Conservation (phyloP, 305 asterid genomes). For the Striga hermonthica region DNA sequence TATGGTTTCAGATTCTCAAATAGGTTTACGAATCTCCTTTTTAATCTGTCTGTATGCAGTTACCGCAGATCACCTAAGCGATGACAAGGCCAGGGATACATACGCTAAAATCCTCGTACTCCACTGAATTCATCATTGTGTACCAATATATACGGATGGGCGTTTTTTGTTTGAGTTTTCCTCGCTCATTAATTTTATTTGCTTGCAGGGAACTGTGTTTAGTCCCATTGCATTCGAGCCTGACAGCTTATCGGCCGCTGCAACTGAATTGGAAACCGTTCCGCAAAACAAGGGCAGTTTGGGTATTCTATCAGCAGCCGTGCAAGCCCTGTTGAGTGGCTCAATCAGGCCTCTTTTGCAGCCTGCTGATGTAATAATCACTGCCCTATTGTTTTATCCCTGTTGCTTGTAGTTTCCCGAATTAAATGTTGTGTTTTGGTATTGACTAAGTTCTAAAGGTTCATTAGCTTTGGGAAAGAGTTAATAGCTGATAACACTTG, state of each 20-base stretch:
- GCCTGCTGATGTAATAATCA: constrained; percentile 56
- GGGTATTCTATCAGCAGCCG: constrained; percentile 41
- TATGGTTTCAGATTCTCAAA: constrained; percentile 6
- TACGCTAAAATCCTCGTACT: constrained; percentile 72
- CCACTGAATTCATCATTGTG: constrained; percentile 16
- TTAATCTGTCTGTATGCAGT: constrained; percentile 45
- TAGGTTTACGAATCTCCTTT: not conserved
- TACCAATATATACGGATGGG: not conserved
- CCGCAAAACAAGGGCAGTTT: constrained; percentile 40
- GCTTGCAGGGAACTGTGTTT: constrained; percentile 71
- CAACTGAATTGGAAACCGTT: constrained; percentile 41
- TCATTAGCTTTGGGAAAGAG: not conserved
- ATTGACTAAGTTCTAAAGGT: not conserved
- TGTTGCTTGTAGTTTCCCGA: constrained; percentile 6
- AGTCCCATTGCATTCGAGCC: constrained; percentile 66
- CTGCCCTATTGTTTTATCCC: constrained; percentile 15
- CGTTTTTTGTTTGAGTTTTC: constrained; percentile 8
- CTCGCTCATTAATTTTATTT: constrained; percentile 6
- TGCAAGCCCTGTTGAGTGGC: constrained; percentile 49
- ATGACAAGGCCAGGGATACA: constrained; percentile 72
- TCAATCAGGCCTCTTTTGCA: constrained; percentile 49
- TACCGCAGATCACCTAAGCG: constrained; percentile 64
- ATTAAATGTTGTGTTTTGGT: constrained; percentile 14
- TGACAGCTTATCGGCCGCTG: constrained; percentile 37
- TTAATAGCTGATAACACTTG: not conserved